Evolutionary conservation across 495 filamentous ascomycete genomes (phyloP), one percentile per base, ranked within the genome.

Genomic region (Hamigera avellanea): DNA sequence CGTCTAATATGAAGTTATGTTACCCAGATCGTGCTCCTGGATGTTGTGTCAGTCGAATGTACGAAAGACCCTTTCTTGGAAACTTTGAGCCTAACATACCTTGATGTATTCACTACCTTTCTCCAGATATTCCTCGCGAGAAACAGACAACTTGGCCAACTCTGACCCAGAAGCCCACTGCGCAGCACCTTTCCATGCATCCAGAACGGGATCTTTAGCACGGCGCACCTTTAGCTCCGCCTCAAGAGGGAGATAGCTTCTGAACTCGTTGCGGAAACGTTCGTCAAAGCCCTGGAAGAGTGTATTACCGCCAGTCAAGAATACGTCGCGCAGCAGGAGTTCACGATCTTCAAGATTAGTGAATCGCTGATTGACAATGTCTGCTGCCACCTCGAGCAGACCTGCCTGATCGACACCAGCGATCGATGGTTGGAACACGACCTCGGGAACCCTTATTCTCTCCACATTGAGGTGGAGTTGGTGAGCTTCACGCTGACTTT

Each of bases 391-490:
- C 58, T 98, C 89, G 14, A 93, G 68, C 14, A 98, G 69, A 14
- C 91, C 91, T 0, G 89, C 87, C 57, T 98, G 91, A 51, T 98
- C 91, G 25, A 96, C 67, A 2, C 91, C 91, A 1, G 93, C 91
- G 49, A 98, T 95, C n/a, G 70, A 72, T 0, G 91, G 91, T 54
- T 95, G 85, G 63, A 95, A 96, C 9, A 95, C 73, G 10, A 98
- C 80, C 61, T 98, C 91, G 2, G 91, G 93, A 1, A 95, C 87
- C 16, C 91, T 82, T 53, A 98, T 95, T 19, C 93, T 77, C 64
- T 98, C 91, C 30, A 98, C 83, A 52, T 98, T 98, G 26, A 98
- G 72, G 54, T 98, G 91, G 25, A 98, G 56, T 55, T 95, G 88
- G 49, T 94, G 75, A 6, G 71, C 76, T 57, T 96, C 83, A 6